Percentiles rank a stretch among this genome's conserved stretches.
Evolutionary conservation across 441 rosid species (phyloP).

Genomic region (Erysimum pusillum): DNA sequence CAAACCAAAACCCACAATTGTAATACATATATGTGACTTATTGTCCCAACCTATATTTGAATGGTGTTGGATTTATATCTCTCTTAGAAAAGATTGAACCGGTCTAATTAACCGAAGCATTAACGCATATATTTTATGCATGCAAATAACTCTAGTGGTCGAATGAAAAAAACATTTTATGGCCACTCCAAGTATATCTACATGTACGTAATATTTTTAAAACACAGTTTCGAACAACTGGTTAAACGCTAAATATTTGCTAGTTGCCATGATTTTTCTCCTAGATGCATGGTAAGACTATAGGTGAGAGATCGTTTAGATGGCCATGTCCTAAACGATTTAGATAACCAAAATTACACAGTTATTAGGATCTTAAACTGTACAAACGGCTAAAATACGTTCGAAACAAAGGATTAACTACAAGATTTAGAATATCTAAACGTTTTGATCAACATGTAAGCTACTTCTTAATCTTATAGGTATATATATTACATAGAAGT

Average conservation of each 20-base stretch:
- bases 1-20: background rate
- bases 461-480: background rate
- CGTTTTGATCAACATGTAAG: background rate
- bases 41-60: slow-evolving; percentile 5
- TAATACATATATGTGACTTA: slow-evolving; percentile 5
- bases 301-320: slow-evolving; percentile 8
- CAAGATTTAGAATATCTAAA: background rate
- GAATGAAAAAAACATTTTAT: background rate
- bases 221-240: background rate
- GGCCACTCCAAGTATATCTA: background rate
- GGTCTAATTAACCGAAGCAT: background rate
- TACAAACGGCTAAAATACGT: background rate
- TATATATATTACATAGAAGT: background rate
- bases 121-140: slow-evolving; percentile 25
- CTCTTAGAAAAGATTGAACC: slow-evolving; percentile 11
- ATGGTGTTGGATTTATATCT: slow-evolving; percentile 22
- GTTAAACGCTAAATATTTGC: background rate
- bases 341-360: slow-evolving; percentile 9
- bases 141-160: slow-evolving; percentile 12
- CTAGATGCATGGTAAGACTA: background rate
- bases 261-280: background rate
- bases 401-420: background rate
- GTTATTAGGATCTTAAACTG: background rate
- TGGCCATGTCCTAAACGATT: background rate
- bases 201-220: background rate